These are phyloP conservation scores for Echria macrotheca DNA, from an alignment of 495 filamentous ascomycete genomes.

Conservation along the genomic window DNA sequence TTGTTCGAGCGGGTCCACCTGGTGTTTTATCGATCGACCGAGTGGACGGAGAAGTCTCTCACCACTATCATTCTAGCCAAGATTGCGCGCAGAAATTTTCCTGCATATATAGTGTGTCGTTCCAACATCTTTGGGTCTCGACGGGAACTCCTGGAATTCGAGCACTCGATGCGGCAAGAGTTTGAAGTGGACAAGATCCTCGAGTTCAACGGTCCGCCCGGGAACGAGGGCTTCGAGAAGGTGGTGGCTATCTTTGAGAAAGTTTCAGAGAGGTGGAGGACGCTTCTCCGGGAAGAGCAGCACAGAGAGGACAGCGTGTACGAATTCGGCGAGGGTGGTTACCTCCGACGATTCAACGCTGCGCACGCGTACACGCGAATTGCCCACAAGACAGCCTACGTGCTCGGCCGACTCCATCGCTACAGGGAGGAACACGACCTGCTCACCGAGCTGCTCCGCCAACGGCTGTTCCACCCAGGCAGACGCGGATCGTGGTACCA, in stretches of 20 bases:
- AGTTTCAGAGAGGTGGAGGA: conserved; percentile 75
- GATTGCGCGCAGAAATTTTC: conserved; percentile 80
- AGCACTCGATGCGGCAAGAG: conserved; percentile 78
- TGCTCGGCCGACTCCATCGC: conserved; percentile 77
- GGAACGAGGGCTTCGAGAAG: conserved; percentile 51
- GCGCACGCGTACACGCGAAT: conserved; percentile 94
- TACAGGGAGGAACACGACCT: conserved; percentile 72
- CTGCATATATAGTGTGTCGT: conserved; percentile 82
- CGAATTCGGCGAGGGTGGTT: conserved; percentile 79
- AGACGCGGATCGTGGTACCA: conserved; percentile 93
- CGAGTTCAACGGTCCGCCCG: conserved; percentile 74
- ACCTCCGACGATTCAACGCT: conserved; percentile 84
- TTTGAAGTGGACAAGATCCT: conserved; percentile 77
- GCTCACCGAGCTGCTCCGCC: conserved; percentile 68
- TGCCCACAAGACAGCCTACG: conserved; percentile 73
- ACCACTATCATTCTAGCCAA: conserved; percentile 92
- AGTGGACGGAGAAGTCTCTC: conserved; percentile 96
- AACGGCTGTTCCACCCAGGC: conserved; percentile 78
- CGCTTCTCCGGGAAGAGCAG: conserved; percentile 69
- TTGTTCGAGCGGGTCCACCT: conserved; percentile 92
- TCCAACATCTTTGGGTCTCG: conserved; percentile 82
- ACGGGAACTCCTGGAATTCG: conserved; percentile 74
- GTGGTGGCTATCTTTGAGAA: conserved; percentile 69
- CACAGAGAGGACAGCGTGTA: conserved; percentile 75
- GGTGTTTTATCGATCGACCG: conserved; percentile 92